These are phyloP conservation scores for Hymenochaete sp. DNA, from an alignment of 1,284 basidiomycete genomes.

Conservation along the genomic window DNA sequence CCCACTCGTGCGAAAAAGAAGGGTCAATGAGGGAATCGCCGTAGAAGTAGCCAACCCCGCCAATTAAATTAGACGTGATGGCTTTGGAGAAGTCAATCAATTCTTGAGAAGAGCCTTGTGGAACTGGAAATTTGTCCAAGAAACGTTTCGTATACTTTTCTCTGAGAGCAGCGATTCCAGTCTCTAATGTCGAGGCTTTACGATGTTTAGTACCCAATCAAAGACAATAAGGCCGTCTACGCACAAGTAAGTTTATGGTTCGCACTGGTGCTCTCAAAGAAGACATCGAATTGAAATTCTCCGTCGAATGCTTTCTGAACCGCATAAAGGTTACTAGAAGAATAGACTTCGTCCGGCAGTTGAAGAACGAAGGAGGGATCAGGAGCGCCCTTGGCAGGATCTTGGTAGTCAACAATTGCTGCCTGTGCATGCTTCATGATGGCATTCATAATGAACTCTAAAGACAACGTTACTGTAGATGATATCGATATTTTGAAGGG, in stretches of 20 bases:
- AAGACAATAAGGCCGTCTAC: slow-evolving; percentile 22
- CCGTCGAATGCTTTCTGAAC: slow-evolving; percentile 82
- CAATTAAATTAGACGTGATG: slow-evolving; percentile 82
- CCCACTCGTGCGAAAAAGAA: slow-evolving; percentile 82
- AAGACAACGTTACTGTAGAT: not conserved
- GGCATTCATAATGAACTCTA: slow-evolving; percentile 61
- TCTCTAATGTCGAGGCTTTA: slow-evolving; percentile 49
- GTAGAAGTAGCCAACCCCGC: slow-evolving; percentile 91
- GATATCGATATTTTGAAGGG: not conserved
- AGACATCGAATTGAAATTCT: slow-evolving; percentile 79
- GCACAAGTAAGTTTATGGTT: slow-evolving; percentile 54
- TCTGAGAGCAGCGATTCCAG: slow-evolving; percentile 61
- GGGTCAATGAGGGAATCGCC: slow-evolving; percentile 84
- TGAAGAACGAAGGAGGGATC: slow-evolving; percentile 75
- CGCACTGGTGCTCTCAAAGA: slow-evolving; percentile 67
- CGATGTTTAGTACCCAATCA: slow-evolving; percentile 18
- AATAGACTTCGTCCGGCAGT: slow-evolving; percentile 65
- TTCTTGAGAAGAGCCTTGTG: slow-evolving; percentile 44
- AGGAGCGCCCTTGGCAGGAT: slow-evolving; percentile 44
- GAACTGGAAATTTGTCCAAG: slow-evolving; percentile 57
- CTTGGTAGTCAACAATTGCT: slow-evolving; percentile 47
- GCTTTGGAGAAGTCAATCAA: slow-evolving; percentile 73
- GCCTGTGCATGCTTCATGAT: slow-evolving; percentile 53
- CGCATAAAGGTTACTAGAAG: slow-evolving; percentile 73
- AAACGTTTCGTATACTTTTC: slow-evolving; percentile 63